Conservation (phyloP, 805 yeast genomes). For the Candida schatavii region DNA sequence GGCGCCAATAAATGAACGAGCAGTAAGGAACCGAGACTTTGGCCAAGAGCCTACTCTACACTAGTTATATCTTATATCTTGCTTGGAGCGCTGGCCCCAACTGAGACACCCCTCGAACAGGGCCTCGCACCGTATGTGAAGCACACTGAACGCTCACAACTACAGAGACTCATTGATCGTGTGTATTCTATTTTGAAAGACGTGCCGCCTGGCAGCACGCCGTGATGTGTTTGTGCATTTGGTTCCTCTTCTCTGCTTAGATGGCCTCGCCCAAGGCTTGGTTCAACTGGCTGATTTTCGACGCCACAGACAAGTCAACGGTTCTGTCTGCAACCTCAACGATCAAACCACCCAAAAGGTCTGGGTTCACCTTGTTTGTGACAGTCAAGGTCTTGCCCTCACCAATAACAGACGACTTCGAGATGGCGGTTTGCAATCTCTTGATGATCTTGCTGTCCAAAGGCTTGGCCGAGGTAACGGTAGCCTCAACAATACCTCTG, state of each 20-base stretch:
- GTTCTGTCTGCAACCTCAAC: slow-evolving; percentile 97
- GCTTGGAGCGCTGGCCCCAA: too few species aligned
- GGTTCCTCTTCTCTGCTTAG: slow-evolving; percentile 36
- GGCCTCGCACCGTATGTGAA: too few species aligned
- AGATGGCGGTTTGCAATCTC: slow-evolving; percentile 75
- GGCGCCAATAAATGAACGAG: too few species aligned
- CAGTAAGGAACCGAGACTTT: too few species aligned
- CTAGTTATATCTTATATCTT: too few species aligned
- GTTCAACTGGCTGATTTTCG: slow-evolving; percentile 87
- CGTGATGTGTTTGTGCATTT: too few species aligned
- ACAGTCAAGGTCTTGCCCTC: slow-evolving; percentile 81
- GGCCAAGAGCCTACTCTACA: too few species aligned
- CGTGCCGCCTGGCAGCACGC: too few species aligned
- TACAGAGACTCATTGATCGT: too few species aligned
- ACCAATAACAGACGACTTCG: slow-evolving; percentile 79
- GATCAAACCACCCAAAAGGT: slow-evolving; percentile 90
- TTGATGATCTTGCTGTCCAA: slow-evolving; percentile 77
- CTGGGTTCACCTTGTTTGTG: slow-evolving; percentile 80
- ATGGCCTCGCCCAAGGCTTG: slow-evolving; percentile 81
- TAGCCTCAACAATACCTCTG: slow-evolving; percentile 90
- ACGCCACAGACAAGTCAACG: slow-evolving; percentile 84
- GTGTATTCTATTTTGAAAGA: too few species aligned
- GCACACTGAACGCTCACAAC: too few species aligned
- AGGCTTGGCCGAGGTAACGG: slow-evolving; percentile 82
- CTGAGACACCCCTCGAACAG: too few species aligned